Percentiles rank a stretch among this genome's conserved stretches.
Evolutionary conservation across 2,329 filamentous ascomycete genomes (phyloP).

Genomic region (Uncinocarpus reesii): DNA sequence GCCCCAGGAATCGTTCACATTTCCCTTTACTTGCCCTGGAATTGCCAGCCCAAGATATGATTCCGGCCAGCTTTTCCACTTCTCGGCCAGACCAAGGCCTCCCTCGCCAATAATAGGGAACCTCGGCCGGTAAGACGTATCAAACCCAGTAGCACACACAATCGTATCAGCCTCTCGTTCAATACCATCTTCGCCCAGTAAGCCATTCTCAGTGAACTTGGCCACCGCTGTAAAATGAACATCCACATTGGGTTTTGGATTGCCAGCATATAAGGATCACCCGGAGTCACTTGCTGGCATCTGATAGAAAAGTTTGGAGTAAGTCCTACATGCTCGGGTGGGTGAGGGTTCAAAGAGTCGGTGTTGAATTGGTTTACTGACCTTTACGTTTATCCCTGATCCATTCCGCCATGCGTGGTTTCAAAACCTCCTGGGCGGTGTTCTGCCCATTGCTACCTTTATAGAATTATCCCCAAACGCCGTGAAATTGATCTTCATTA

Average conservation of each 20-base stretch:
- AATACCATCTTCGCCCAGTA: conserved; percentile 18
- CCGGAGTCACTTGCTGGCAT: conserved; percentile 42
- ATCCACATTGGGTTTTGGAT: conserved; percentile 33
- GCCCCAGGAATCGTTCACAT: too few species aligned
- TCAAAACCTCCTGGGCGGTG: conserved; percentile 30
- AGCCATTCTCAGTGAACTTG: conserved; percentile 25
- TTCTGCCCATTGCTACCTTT: conserved; percentile 34
- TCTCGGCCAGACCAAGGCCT: conserved; percentile 21
- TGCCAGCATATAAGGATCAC: conserved; percentile 44
- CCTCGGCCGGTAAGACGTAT: conserved; percentile 23
- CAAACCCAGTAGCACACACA: conserved; percentile 29
- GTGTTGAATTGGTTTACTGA: conserved; percentile 17
- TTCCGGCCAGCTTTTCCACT: conserved; percentile 20
- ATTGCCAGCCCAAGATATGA: conserved; percentile 21
- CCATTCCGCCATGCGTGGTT: conserved; percentile 39
- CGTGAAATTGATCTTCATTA: conserved; percentile 41
- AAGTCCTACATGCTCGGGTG: conserved; percentile 5
- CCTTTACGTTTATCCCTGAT: conserved; percentile 44
- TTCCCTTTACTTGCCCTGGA: conserved; percentile 17
- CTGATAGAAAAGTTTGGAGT: conserved; percentile 27
- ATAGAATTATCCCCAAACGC: conserved; percentile 40
- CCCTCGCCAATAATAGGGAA: conserved; percentile 22
- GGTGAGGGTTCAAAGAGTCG: background rate
- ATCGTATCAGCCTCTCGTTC: conserved; percentile 23
- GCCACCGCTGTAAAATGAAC: conserved; percentile 27